These are phyloP conservation scores for Hymenoscyphus fructigenus DNA, from an alignment of 2,329 filamentous ascomycete genomes.

Conservation along the genomic window DNA sequence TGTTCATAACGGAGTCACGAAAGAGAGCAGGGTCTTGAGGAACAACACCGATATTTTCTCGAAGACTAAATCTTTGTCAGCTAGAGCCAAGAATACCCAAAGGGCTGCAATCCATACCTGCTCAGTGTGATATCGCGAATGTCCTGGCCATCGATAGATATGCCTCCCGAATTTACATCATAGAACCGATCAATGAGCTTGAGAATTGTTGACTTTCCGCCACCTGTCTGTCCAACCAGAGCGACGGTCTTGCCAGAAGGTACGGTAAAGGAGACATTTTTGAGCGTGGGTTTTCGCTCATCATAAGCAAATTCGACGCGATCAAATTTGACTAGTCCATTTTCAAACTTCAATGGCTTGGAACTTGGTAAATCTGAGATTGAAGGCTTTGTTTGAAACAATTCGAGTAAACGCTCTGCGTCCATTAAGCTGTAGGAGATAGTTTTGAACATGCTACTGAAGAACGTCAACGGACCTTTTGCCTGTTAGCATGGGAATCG, in stretches of 20 bases:
- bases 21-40: slow-evolving; percentile 58
- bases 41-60: slow-evolving; percentile 53
- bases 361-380: slow-evolving; percentile 51
- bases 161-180: slow-evolving; percentile 41
- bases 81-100: slow-evolving; percentile 34
- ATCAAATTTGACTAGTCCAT: slow-evolving; percentile 37
- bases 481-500: slow-evolving; percentile 7
- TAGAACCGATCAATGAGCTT: slow-evolving; percentile 48
- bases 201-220: slow-evolving; percentile 45
- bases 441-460: slow-evolving; percentile 46
- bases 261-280: slow-evolving; percentile 38
- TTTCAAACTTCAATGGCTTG: slow-evolving; percentile 43
- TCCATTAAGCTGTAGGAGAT: slow-evolving; percentile 59
- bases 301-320: slow-evolving; percentile 41
- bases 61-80: slow-evolving; percentile 25
- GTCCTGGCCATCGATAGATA: slow-evolving; percentile 40
- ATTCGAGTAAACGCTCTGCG: slow-evolving; percentile 58
- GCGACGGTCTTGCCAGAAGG: slow-evolving; percentile 43
- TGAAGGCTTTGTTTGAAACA: slow-evolving; percentile 57
- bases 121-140: slow-evolving; percentile 44
- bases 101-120: slow-evolving; percentile 48
- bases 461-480: slow-evolving; percentile 37
- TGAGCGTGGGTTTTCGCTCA: slow-evolving; percentile 36
- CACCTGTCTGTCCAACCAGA: slow-evolving; percentile 47
- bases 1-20: slow-evolving; percentile 48